A percentile compares a stretch with the other conserved stretches of the same genome.
Evolutionary conservation across 441 rosid genomes (phyloP).

Genomic region (Omphalea diandra): DNA sequence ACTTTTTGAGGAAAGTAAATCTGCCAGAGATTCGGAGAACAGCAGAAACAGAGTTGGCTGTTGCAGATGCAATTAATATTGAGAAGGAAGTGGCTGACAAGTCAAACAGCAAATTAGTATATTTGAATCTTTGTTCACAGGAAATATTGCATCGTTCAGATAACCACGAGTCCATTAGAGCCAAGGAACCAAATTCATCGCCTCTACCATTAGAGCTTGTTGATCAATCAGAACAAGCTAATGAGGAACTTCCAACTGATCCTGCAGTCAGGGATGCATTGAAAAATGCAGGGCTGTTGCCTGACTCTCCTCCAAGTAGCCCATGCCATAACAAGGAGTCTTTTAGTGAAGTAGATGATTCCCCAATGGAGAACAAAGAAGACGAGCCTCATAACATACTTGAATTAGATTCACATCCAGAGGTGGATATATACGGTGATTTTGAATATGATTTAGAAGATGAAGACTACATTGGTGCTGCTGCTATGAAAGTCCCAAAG

Average conservation of each 20-base stretch:
- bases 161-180: constrained; percentile 30
- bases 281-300: constrained; percentile 85
- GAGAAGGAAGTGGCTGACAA: constrained; percentile 82
- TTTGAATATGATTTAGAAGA: constrained; percentile 86
- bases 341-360: constrained; percentile 33
- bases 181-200: constrained; percentile 41
- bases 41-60: constrained; percentile 95
- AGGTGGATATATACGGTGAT: constrained; percentile 81
- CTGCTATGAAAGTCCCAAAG: constrained; percentile 44
- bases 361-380: constrained; percentile 34
- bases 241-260: constrained; percentile 41
- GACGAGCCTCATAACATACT: constrained; percentile 62
- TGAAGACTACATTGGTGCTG: constrained; percentile 72
- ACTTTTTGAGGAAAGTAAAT: constrained; percentile 75
- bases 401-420: constrained; percentile 62
- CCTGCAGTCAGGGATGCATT: constrained; percentile 59
- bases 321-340: constrained; percentile 44
- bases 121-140: constrained; percentile 93
- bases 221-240: constrained; percentile 37
- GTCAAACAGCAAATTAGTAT: constrained; percentile 90
- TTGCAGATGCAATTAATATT: constrained; percentile 95
- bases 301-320: constrained; percentile 93
- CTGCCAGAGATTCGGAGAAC: constrained; percentile 64
- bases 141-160: constrained; percentile 63
- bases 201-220: constrained; percentile 25